phyloP scores from a whole-genome alignment of 148 eudicot genomes.

The Limonium bicolor region DNA sequence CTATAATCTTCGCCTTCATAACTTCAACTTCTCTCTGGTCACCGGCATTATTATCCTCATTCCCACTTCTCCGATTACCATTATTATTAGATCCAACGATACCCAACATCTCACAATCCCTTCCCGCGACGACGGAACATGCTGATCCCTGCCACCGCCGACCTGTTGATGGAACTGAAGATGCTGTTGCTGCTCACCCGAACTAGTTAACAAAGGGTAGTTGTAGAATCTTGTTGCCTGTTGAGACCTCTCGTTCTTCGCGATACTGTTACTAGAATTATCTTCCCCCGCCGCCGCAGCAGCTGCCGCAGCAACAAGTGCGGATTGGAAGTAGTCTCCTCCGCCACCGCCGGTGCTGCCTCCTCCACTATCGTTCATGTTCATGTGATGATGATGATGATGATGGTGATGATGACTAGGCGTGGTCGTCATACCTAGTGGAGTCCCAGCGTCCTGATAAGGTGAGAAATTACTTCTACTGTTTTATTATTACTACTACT shows the following conservation, averaged over 20 bases:
- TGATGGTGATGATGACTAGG: constrained; percentile 6
- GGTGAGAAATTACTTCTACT: constrained; percentile 13
- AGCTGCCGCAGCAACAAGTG: too few relatives aligned
- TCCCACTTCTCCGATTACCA: background rate
- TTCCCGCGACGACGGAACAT: background rate
- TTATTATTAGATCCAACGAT: background rate
- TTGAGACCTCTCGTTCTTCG: background rate
- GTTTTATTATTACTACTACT: too few relatives aligned
- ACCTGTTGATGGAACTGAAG: background rate
- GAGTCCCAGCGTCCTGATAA: background rate
- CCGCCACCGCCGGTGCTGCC: background rate
- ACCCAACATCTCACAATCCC: background rate
- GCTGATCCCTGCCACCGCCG: constrained; percentile 1
- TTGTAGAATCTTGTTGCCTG: constrained; percentile 1
- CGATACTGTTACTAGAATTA: background rate
- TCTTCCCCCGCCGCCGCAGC: background rate
- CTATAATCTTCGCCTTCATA: constrained; percentile 72
- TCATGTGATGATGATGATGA: background rate
- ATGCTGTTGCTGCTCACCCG: background rate
- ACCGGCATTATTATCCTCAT: background rate
- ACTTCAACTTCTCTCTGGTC: constrained; percentile 29
- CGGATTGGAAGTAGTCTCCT: too few relatives aligned
- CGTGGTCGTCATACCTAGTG: background rate
- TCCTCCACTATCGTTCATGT: constrained; percentile 4
- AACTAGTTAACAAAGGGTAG: background rate